Evolutionary conservation across 108 stramenopile genomes (phyloP).

Genomic region (Epithemia pelagica): DNA sequence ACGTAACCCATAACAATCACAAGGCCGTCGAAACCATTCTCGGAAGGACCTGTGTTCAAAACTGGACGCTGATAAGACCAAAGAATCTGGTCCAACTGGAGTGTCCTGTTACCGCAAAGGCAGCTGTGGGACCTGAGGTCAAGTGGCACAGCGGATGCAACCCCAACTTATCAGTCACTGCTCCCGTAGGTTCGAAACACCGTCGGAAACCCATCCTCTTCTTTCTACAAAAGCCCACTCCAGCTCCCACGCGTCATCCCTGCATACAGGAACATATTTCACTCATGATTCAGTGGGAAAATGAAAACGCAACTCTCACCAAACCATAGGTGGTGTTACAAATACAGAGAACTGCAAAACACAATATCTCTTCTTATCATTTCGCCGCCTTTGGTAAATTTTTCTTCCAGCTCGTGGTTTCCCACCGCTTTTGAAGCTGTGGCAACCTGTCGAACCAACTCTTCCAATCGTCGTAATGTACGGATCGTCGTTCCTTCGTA

Average conservation of each 20-base stretch:
- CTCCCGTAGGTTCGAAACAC: neutral
- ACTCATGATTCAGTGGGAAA: neutral
- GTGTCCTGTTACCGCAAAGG: neutral
- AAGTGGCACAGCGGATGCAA: neutral
- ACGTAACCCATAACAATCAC: neutral
- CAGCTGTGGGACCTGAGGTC: neutral
- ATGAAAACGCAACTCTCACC: neutral
- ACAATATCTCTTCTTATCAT: constrained; percentile 96
- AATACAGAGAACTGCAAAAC: constrained; percentile 92
- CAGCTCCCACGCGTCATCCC: neutral
- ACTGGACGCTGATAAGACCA: neutral
- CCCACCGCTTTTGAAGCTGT: constrained; percentile 91
- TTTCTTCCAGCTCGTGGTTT: constrained; percentile 85
- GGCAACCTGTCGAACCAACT: constrained; percentile 94
- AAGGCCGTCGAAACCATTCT: constrained; percentile 1
- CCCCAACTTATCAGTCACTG: neutral
- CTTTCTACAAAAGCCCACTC: neutral
- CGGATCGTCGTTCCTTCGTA: constrained; percentile 99
- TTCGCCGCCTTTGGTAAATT: constrained; percentile 92
- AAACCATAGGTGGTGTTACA: constrained; percentile 30
- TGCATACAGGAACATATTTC: neutral
- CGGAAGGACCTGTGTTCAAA: neutral
- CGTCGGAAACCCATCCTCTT: neutral
- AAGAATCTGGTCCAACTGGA: neutral
- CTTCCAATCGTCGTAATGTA: constrained; percentile 91